These are phyloP conservation scores for Tetraselmis striata DNA, from an alignment of 139 green algal species.

Conservation along the genomic window DNA sequence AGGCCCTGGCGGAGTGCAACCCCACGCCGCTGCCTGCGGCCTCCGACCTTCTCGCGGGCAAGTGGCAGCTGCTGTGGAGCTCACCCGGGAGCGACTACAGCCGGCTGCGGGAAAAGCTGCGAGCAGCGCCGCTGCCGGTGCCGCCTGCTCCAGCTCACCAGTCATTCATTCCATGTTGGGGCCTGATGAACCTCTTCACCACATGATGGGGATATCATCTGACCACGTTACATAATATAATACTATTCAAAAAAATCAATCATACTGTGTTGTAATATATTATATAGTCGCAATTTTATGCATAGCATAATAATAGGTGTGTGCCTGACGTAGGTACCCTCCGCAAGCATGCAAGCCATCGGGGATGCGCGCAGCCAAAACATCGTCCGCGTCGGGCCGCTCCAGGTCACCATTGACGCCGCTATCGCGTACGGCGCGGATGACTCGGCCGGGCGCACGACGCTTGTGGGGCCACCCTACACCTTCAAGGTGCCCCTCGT, in stretches of 20 bases:
- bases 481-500: neutral
- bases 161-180: too few relatives aligned
- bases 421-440: neutral
- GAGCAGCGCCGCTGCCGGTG: neutral
- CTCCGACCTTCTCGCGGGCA: neutral
- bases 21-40: neutral
- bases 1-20: neutral
- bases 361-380: neutral
- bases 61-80: conserved; percentile 7
- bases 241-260: too few relatives aligned
- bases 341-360: neutral
- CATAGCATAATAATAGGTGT: too few relatives aligned
- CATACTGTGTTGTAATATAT: too few relatives aligned
- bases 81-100: conserved; percentile 1
- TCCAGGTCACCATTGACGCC: neutral
- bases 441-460: neutral
- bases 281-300: too few relatives aligned
- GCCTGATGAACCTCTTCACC: too few relatives aligned
- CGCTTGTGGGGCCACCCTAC: neutral
- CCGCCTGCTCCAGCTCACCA: too few relatives aligned
- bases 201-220: too few relatives aligned
- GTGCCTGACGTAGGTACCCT: neutral
- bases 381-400: neutral
- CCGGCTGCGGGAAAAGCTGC: neutral
- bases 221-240: too few relatives aligned